These are phyloP conservation scores for Epichloe sp. DNA, from an alignment of 2,329 filamentous ascomycete species.

Conservation along the genomic window DNA sequence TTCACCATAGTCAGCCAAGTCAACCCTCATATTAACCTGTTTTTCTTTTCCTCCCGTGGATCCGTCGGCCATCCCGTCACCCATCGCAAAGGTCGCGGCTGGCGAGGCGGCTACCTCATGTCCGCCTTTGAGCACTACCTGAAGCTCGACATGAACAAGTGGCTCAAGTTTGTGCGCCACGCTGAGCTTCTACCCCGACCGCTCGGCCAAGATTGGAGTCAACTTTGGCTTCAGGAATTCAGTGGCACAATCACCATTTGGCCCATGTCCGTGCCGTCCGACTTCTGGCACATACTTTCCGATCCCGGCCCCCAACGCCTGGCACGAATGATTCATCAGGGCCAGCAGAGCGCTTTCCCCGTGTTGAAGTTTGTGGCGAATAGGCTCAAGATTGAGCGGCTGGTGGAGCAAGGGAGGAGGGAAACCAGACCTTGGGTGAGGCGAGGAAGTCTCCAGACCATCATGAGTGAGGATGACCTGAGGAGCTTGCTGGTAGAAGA, in stretches of 20 bases:
- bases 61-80: conserved; percentile 88
- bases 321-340: conserved; percentile 79
- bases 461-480: conserved; percentile 48
- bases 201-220: conserved; percentile 89
- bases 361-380: conserved; percentile 88
- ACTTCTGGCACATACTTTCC: conserved; percentile 75
- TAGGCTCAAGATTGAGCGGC: conserved; percentile 66
- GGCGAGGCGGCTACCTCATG: conserved; percentile 90
- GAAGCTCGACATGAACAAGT: conserved; percentile 94
- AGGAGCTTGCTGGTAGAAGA: conserved; percentile 31
- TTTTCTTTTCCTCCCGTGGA: conserved; percentile 93
- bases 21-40: conserved; percentile 95
- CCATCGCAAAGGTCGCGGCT: conserved; percentile 82
- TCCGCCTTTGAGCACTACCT: conserved; percentile 88
- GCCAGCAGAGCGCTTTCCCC: conserved; percentile 79
- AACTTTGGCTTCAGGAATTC: conserved; percentile 93
- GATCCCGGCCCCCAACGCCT: conserved; percentile 67
- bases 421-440: conserved; percentile 37
- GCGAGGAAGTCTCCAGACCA: conserved; percentile 43
- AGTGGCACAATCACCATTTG: conserved; percentile 92
- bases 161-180: conserved; percentile 88
- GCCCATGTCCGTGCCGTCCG: conserved; percentile 66
- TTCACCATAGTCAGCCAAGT: conserved; percentile 84
- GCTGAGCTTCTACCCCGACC: conserved; percentile 83
- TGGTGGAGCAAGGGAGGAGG: conserved; percentile 45